A percentile compares a stretch with the other conserved stretches of the same genome.
Conservation (phyloP, 768 basidiomycete species). For the Lepiota brunneoincarnata region DNA sequence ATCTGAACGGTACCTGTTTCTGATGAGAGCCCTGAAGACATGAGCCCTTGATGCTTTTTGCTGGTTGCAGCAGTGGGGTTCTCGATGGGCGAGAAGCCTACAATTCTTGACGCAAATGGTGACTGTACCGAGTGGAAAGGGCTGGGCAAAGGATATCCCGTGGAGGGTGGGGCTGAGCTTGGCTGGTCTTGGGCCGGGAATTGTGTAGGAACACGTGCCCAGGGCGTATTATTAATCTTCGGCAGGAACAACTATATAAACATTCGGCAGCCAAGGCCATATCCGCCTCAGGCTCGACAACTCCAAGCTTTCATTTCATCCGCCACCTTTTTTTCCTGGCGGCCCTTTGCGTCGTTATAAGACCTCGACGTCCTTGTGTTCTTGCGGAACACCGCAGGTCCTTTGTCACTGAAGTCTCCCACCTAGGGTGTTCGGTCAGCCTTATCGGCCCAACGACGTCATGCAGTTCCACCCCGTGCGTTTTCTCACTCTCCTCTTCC, state of each 20-base stretch:
- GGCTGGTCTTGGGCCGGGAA: not conserved
- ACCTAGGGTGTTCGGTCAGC: conserved; percentile 3
- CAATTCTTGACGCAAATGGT: conserved; percentile 9
- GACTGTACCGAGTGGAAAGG: conserved; percentile 3
- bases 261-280: conserved; percentile 14
- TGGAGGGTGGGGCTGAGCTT: conserved; percentile 4
- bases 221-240: conserved; percentile 14
- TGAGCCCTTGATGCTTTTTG: conserved; percentile 6
- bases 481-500: conserved; percentile 10
- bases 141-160: not conserved
- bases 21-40: conserved; percentile 4
- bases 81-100: not conserved
- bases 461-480: conserved; percentile 53
- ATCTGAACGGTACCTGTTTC: conserved; percentile 7
- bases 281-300: conserved; percentile 12
- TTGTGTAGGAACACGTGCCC: conserved; percentile 15
- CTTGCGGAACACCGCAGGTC: not conserved
- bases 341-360: not conserved
- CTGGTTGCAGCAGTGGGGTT: not conserved
- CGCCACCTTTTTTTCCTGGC: conserved; percentile 4
- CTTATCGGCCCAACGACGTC: conserved; percentile 21
- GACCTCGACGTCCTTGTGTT: not conserved
- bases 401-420: not conserved
- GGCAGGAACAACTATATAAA: conserved; percentile 23
- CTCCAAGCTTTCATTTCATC: conserved; percentile 20